A percentile compares a stretch with the other conserved stretches of the same genome.
These are phyloP conservation scores for Elongisporangium prolatum DNA, from an alignment of 352 stramenopile genomes.

Conservation along the genomic window DNA sequence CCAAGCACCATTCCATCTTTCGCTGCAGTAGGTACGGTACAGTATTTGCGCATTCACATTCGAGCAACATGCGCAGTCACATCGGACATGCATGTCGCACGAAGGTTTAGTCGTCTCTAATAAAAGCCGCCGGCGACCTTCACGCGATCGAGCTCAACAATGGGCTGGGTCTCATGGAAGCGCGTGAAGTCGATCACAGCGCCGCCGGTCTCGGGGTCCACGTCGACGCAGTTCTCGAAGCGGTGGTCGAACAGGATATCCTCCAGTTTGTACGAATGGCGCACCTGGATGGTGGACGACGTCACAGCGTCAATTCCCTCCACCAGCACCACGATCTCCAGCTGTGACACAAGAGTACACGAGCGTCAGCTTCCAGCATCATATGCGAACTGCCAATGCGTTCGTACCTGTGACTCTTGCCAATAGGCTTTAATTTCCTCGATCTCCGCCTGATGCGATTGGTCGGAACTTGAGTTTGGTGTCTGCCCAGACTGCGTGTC, in stretches of 20 bases:
- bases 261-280: constrained; percentile 92
- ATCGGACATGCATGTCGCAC: background rate
- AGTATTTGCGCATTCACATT: background rate
- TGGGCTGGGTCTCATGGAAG: constrained; percentile 76
- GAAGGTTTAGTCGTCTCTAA: constrained; percentile 10
- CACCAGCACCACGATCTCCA: constrained; percentile 96
- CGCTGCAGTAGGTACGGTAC: background rate
- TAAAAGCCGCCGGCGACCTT: constrained; percentile 58
- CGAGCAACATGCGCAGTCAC: background rate
- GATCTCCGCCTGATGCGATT: constrained; percentile 28
- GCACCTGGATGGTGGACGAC: constrained; percentile 92
- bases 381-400: background rate
- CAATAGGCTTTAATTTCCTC: constrained; percentile 74
- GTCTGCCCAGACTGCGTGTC: constrained; percentile 12
- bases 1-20: background rate
- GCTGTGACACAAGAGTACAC: constrained; percentile 24
- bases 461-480: constrained; percentile 14
- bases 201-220: constrained; percentile 65
- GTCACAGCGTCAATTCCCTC: constrained; percentile 95
- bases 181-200: constrained; percentile 87
- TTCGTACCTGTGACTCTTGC: constrained; percentile 60
- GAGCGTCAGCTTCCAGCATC: constrained; percentile 2
- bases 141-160: constrained; percentile 44
- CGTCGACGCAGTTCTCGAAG: constrained; percentile 90
- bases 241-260: constrained; percentile 93